A percentile compares a stretch with the other conserved stretches of the same genome.
Conservation (phyloP, 2,329 filamentous ascomycete species). For the Colletotrichum somersetense region DNA sequence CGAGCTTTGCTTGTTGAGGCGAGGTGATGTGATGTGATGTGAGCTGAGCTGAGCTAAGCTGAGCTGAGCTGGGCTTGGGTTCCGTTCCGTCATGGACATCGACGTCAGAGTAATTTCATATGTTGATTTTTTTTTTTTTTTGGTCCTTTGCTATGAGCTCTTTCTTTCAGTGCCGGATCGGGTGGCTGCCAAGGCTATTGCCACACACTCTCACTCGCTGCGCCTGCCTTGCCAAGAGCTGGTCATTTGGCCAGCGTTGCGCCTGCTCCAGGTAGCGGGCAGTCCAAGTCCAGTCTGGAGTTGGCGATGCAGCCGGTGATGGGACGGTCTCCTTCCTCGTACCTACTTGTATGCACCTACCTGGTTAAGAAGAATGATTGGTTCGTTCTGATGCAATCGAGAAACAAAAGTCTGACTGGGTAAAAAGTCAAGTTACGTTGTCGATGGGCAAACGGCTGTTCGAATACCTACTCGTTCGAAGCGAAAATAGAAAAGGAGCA, state of each 20-base stretch:
- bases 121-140: no score
- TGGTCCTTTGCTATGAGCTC: no score
- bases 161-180: not conserved
- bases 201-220: constrained; percentile 20
- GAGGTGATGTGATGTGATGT: not conserved
- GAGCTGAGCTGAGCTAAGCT: no score
- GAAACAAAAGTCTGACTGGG: not conserved
- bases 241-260: not conserved
- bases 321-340: not conserved
- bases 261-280: not conserved
- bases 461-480: no score
- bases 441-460: constrained; percentile 1
- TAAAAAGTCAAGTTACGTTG: not conserved
- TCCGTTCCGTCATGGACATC: constrained; percentile 21
- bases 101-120: constrained; percentile 14
- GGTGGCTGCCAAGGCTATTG: constrained; percentile 18
- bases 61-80: not conserved
- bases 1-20: not conserved
- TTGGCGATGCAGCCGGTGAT: not conserved
- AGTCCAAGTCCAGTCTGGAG: not conserved
- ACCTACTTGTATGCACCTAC: no score
- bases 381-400: not conserved
- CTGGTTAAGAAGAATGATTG: not conserved
- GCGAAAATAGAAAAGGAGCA: not conserved
- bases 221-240: constrained; percentile 33